Conservation (phyloP, 2,329 filamentous ascomycete genomes). For the Botrytis paeoniae region DNA sequence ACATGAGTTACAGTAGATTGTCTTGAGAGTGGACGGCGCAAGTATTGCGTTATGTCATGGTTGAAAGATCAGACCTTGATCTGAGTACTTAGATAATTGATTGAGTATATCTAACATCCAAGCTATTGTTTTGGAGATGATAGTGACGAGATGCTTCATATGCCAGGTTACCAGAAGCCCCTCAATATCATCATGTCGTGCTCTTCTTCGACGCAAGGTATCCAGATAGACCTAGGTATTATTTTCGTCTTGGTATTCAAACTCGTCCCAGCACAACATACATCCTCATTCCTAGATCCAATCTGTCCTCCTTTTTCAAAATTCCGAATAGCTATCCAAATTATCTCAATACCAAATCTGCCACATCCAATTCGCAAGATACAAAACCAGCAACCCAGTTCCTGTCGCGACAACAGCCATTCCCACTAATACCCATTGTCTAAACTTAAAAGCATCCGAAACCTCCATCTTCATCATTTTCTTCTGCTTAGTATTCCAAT, state of each 20-base stretch:
- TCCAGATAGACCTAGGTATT: neutral
- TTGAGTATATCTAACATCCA: neutral
- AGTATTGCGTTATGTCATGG: neutral
- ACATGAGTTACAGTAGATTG: neutral
- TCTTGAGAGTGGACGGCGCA: neutral
- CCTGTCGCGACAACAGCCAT: constrained; percentile 10
- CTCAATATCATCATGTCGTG: neutral
- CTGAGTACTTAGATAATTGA: neutral
- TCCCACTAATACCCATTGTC: constrained; percentile 33
- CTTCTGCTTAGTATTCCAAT: constrained; percentile 37
- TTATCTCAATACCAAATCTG: constrained; percentile 10
- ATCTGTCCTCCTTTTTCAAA: neutral
- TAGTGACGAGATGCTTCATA: neutral
- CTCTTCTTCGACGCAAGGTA: neutral
- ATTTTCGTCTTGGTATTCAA: neutral
- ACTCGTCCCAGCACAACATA: neutral
- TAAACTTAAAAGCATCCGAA: constrained; percentile 35
- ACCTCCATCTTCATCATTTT: constrained; percentile 38
- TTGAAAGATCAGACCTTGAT: neutral
- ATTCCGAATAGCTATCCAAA: neutral
- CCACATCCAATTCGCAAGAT: constrained; percentile 2
- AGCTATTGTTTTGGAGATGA: neutral
- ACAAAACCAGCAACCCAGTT: constrained; percentile 9
- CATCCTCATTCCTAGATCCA: neutral
- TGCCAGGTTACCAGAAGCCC: neutral